phyloP scores from a whole-genome alignment of 2,329 filamentous ascomycete species.

The Magnaporthiopsis poae region DNA sequence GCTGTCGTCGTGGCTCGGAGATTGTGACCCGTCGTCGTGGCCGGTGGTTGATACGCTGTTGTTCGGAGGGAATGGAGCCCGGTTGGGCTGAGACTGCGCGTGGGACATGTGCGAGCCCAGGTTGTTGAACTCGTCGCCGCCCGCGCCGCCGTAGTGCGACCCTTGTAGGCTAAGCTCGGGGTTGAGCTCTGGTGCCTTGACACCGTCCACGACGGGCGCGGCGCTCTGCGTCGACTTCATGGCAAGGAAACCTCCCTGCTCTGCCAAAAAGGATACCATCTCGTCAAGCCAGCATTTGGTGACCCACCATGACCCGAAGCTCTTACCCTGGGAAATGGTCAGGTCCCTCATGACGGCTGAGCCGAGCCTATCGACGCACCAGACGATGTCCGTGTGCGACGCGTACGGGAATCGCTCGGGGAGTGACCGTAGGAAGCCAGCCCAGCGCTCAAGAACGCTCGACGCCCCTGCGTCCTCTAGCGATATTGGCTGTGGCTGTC shows the following conservation, averaged over 20 bases:
- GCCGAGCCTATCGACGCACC: conserved; percentile 65
- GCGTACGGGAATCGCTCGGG: conserved; percentile 65
- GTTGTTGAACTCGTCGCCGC: conserved; percentile 36
- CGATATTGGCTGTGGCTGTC: conserved; percentile 28
- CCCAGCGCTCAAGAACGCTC: conserved; percentile 71
- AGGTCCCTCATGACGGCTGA: conserved; percentile 72
- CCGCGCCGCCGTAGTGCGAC: conserved; percentile 35
- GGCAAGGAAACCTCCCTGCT: conserved; percentile 79
- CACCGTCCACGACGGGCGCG: conserved; percentile 14
- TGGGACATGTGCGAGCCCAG: conserved; percentile 19
- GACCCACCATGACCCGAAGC: conserved; percentile 88
- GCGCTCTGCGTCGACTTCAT: conserved; percentile 33
- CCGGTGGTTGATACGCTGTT: conserved; percentile 15
- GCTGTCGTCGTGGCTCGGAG: conserved; percentile 54
- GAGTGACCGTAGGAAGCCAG: conserved; percentile 59
- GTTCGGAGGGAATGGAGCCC: conserved; percentile 39
- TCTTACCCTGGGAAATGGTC: conserved; percentile 66
- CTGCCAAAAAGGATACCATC: conserved; percentile 81
- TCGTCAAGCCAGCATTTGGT: conserved; percentile 94
- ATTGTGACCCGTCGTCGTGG: conserved; percentile 36
- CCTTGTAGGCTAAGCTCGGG: conserved; percentile 27
- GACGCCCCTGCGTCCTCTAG: conserved; percentile 35
- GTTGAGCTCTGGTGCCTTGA: conserved; percentile 4
- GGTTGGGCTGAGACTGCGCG: conserved; percentile 38
- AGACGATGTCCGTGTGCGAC: conserved; percentile 61